Evolutionary conservation across 1,284 basidiomycete genomes (phyloP).

Genomic region (Trametes hirsuta): DNA sequence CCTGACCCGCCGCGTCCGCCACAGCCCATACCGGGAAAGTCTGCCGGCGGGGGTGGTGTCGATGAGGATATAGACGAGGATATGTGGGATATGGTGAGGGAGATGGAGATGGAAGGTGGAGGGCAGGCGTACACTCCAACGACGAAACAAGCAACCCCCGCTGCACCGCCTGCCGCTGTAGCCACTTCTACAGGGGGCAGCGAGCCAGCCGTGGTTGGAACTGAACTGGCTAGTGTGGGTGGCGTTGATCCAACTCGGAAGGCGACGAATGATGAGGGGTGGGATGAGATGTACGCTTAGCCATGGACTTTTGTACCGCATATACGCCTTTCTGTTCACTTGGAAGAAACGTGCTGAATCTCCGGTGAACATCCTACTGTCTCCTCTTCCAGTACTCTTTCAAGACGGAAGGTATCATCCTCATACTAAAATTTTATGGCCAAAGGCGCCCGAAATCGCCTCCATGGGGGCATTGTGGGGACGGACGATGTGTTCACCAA

Average conservation of each 20-base stretch:
- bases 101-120: slow-evolving; percentile 49
- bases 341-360: not conserved
- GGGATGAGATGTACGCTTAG: slow-evolving; percentile 39
- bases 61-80: slow-evolving; percentile 56
- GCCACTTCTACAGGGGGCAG: not conserved
- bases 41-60: not conserved
- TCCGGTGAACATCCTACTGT: too few relatives aligned
- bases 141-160: not conserved
- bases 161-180: not conserved
- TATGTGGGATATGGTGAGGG: slow-evolving; percentile 69
- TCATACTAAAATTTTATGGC: not conserved
- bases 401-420: too few relatives aligned
- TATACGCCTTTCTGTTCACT: not conserved
- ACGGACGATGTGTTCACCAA: not conserved
- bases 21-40: not conserved
- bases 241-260: slow-evolving; percentile 10
- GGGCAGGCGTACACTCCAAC: not conserved
- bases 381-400: too few relatives aligned
- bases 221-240: not conserved
- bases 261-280: slow-evolving; percentile 37
- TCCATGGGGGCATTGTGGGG: slow-evolving; percentile 3
- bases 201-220: not conserved
- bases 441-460: not conserved
- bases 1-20: not conserved
- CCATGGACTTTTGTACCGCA: not conserved